Evolutionary conservation across 345 rosid species (phyloP).

Genomic region (Populus euphratica): DNA sequence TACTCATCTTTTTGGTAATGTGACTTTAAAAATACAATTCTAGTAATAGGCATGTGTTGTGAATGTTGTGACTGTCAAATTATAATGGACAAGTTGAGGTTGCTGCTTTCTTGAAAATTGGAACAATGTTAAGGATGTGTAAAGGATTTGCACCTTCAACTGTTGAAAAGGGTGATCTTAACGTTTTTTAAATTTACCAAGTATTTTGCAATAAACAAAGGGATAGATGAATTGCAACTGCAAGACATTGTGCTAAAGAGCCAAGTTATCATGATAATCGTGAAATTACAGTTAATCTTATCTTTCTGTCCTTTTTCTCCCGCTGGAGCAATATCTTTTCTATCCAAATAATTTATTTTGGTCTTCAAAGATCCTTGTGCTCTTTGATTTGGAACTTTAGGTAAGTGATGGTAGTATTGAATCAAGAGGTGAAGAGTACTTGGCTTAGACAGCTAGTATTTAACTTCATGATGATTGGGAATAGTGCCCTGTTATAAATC

Average conservation of each 20-base stretch:
- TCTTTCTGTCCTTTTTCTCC: background rate
- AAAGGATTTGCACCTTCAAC: background rate
- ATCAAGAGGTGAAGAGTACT: background rate
- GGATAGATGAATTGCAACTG: no score
- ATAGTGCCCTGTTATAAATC: background rate
- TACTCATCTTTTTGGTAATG: no score
- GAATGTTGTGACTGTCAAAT: background rate
- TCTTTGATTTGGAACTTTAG: background rate
- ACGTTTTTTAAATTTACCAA: background rate
- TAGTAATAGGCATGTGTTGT: background rate
- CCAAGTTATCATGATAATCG: no score
- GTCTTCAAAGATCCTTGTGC: no score
- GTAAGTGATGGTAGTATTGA: background rate
- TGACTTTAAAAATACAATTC: no score
- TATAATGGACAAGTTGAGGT: background rate
- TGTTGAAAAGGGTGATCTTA: background rate
- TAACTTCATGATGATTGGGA: background rate
- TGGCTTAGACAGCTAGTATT: background rate
- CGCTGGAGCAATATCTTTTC: background rate
- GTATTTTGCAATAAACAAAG: background rate
- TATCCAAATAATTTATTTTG: no score
- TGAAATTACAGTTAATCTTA: background rate
- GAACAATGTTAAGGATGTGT: background rate
- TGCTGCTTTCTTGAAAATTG: background rate
- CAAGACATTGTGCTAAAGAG: no score